Conservation (phyloP, 2,329 filamentous ascomycete species). For the Epichloe sibirici region DNA sequence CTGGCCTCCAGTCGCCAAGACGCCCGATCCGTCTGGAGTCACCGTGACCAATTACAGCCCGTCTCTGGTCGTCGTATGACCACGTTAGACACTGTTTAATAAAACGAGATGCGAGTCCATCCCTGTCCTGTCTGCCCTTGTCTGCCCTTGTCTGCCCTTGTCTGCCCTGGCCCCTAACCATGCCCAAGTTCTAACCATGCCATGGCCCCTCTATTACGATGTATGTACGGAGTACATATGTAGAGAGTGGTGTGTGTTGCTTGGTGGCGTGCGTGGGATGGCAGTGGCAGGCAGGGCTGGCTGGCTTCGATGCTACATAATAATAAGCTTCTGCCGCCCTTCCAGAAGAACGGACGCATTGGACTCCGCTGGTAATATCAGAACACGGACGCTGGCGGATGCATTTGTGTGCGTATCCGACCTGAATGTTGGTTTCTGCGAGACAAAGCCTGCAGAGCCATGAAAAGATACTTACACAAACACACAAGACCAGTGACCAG, state of each 20-base stretch:
- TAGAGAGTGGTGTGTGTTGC: no score
- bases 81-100: slow-evolving; percentile 2
- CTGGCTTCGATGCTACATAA: background rate
- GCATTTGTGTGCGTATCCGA: background rate
- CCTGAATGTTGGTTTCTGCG: background rate
- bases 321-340: slow-evolving; percentile 17
- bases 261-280: no score
- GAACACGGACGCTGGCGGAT: background rate
- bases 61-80: slow-evolving; percentile 9
- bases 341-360: slow-evolving; percentile 15
- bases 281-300: background rate
- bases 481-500: no score
- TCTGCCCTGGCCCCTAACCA: no score
- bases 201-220: no score
- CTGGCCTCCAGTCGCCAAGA: background rate
- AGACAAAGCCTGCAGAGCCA: no score
- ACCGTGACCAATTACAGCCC: slow-evolving; percentile 8
- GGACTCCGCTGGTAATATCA: no score
- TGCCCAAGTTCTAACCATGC: no score
- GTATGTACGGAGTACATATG: no score
- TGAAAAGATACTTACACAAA: no score
- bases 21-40: slow-evolving; percentile 7
- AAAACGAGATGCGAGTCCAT: slow-evolving; percentile 3
- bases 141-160: background rate
- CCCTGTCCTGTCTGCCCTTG: background rate